Percentiles rank a stretch among this genome's conserved stretches.
Conservation (phyloP, 768 basidiomycete species). For the Macrolepiota fuliginosa region DNA sequence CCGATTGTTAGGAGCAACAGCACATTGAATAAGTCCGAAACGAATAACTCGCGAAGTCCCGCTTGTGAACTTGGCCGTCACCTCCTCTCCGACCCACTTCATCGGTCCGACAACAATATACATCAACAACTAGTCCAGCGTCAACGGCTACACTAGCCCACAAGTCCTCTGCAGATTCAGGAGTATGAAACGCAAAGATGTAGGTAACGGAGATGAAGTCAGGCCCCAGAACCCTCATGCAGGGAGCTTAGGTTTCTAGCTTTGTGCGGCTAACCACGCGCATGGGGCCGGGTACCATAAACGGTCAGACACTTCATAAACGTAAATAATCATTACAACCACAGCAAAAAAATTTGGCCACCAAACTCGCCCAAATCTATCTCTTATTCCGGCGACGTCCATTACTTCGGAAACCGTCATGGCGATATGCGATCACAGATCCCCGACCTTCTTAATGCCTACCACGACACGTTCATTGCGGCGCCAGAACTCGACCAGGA, state of each 20-base stretch:
- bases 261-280: neutral
- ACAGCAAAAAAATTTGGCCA: neutral
- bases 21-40: neutral
- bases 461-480: slow-evolving; percentile 74
- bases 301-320: neutral
- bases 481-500: slow-evolving; percentile 87
- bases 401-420: neutral
- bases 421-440: slow-evolving; percentile 23
- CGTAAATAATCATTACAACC: neutral
- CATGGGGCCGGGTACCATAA: neutral
- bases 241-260: neutral
- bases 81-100: too few relatives aligned
- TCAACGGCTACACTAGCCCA: neutral
- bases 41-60: neutral
- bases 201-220: slow-evolving; percentile 4
- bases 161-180: neutral
- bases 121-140: neutral
- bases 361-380: neutral
- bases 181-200: neutral
- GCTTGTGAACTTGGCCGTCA: neutral
- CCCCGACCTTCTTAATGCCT: slow-evolving; percentile 60
- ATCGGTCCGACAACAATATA: too few relatives aligned
- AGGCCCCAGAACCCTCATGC: neutral
- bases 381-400: neutral
- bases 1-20: neutral